Evolutionary conservation across 805 yeast genomes (phyloP).

Genomic region (Candida boidinii): DNA sequence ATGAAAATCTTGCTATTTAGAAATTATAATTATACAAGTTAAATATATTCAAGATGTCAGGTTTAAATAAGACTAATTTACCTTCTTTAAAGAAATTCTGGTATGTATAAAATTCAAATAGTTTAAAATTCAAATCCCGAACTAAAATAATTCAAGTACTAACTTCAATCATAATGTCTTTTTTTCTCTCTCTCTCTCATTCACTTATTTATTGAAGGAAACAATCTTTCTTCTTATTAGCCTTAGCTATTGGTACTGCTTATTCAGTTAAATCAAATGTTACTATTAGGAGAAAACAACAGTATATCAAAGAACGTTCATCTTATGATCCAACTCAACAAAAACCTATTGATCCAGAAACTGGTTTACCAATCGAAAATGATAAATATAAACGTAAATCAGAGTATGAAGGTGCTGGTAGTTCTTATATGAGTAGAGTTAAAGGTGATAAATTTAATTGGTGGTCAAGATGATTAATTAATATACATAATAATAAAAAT

Average conservation of each 20-base stretch:
- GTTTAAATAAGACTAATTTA: background rate
- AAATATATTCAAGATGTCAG: background rate
- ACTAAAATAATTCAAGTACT: background rate
- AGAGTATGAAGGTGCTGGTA: slow-evolving; percentile 62
- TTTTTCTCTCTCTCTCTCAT: background rate
- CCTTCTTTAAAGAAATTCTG: slow-evolving; percentile 3
- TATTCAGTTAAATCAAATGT: slow-evolving; percentile 26
- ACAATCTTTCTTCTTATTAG: slow-evolving; percentile 19
- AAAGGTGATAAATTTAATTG: slow-evolving; percentile 26
- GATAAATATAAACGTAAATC: slow-evolving; percentile 38
- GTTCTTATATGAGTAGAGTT: slow-evolving; percentile 41
- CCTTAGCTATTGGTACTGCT: slow-evolving; percentile 24
- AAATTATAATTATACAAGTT: background rate
- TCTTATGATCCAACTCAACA: slow-evolving; percentile 17
- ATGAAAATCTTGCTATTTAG: no score
- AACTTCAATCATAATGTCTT: background rate
- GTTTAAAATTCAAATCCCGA: background rate
- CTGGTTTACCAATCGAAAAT: slow-evolving; percentile 24
- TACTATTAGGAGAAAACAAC: slow-evolving; percentile 24
- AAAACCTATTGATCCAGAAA: slow-evolving; percentile 19
- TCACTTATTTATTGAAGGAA: slow-evolving; percentile 16
- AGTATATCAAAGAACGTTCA: slow-evolving; percentile 26
- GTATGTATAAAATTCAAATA: background rate
- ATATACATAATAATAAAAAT: no score
- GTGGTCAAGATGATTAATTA: slow-evolving; percentile 7